Evolutionary conservation across 1,284 basidiomycete species (phyloP), one percentile per base, ranked within the genome.

Genomic region (Sporisorium graminicola): DNA sequence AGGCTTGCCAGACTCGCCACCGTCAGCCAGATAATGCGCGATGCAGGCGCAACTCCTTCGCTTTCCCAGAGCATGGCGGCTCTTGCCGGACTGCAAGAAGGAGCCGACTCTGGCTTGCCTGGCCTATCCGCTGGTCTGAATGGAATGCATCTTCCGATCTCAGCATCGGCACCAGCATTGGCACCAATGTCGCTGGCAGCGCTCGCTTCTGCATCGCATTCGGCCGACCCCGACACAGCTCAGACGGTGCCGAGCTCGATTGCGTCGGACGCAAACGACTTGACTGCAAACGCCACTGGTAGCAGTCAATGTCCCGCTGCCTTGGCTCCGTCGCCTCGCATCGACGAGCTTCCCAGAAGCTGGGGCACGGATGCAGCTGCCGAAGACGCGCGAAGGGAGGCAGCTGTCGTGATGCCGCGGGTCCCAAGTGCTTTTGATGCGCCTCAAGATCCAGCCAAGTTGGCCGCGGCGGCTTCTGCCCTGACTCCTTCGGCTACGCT

Each of bases 1-100:
- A 72, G 82, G 42, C 58, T 82, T 5, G 84, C 82, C 9, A 61
- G 81, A 20, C 68, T 82, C 46, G 66, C 60, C 13, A 66, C 57
- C 5, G 59, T 63, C 37, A 65, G 66, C 26, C 62, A 71, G 43
- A 27, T 71, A 29, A 31, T 69, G 27, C 51, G 63, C 24, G 62
- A 56, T 14, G 40, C 60, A 29, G 58, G 52, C 37, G 27, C 53
- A 12, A 29, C 42, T 1, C 64, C 60, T 27, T 67, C 70, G 10
- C 52, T 73, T 14, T 63, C 70, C 0, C 70, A 73, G 37, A 73
- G 64, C 43, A 67, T 73, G 60, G 26, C 50, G 5, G 64, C 58
- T 14, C 69, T 72, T 5, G 59, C 64, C 14, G 29, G 55, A 2
- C 43, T 66, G 22, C 64, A 65, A 22, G 62, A 57, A 3, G 47